Percentiles rank a stretch among this genome's conserved stretches.
Evolutionary conservation across 2,329 filamentous ascomycete species (phyloP).

Genomic region (Sporothrix sp.): DNA sequence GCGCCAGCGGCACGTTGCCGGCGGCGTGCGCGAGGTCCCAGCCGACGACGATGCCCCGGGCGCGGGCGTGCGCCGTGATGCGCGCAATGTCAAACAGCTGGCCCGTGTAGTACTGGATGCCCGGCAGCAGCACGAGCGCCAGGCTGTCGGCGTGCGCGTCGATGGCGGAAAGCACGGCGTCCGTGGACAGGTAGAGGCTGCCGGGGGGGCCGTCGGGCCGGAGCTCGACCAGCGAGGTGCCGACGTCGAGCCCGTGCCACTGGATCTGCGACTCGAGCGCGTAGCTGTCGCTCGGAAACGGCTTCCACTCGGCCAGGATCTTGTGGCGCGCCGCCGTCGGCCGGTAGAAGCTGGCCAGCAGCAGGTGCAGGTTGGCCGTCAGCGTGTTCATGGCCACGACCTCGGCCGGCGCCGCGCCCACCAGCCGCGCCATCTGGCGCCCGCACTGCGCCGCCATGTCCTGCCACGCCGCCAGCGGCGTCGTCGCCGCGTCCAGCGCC

Average conservation of each 20-base stretch:
- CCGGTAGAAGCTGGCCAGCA: slow-evolving; percentile 76
- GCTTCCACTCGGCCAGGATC: slow-evolving; percentile 81
- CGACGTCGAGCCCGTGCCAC: slow-evolving; percentile 57
- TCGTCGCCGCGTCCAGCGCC: slow-evolving; percentile 50
- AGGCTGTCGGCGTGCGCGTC: slow-evolving; percentile 63
- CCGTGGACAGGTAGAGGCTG: no score
- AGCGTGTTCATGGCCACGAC: slow-evolving; percentile 84
- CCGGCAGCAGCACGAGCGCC: slow-evolving; percentile 70
- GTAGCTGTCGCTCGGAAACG: slow-evolving; percentile 73
- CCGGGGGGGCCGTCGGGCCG: slow-evolving; percentile 55
- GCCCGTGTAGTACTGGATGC: slow-evolving; percentile 86
- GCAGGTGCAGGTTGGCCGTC: slow-evolving; percentile 69
- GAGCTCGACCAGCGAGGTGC: slow-evolving; percentile 63
- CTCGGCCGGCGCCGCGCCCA: slow-evolving; percentile 67
- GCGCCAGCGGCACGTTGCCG: slow-evolving; percentile 70
- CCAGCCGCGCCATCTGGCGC: slow-evolving; percentile 57
- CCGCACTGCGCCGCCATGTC: slow-evolving; percentile 69
- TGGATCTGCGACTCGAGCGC: slow-evolving; percentile 10
- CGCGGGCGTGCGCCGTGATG: slow-evolving; percentile 66
- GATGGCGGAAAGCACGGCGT: slow-evolving; percentile 62
- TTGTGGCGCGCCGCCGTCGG: slow-evolving; percentile 58
- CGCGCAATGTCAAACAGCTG: slow-evolving; percentile 74
- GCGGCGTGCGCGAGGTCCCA: slow-evolving; percentile 58
- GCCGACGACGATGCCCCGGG: slow-evolving; percentile 42
- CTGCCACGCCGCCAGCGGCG: slow-evolving; percentile 57